Evolutionary conservation across 768 basidiomycete species (phyloP), one percentile per base, ranked within the genome.

Genomic region (Daedaleopsis sinensis): DNA sequence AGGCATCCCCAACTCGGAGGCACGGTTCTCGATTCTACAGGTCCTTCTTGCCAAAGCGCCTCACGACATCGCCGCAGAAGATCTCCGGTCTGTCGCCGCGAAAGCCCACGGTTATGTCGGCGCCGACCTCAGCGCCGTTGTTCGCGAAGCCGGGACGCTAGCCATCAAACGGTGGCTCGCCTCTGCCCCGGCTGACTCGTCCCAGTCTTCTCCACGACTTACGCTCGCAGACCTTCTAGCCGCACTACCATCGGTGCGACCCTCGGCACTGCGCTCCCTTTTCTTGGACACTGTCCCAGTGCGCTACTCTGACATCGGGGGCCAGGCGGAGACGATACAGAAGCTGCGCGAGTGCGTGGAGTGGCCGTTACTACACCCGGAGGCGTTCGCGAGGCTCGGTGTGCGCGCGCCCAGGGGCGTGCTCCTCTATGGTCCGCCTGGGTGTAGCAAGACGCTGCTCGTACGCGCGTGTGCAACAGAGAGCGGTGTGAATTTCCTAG

Each of bases 81-180:
- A 91, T 11, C 83, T 99, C 2, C 76, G 80, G 24, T 65, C 80
- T 2, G 75, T 98, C 18, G 90, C 96, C 0, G 80, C 84, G 12
- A 84, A 84, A 36, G 94, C 95, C 12, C 94, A 99, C 65, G 97
- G 97, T 0, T 98, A 96, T 72, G 97, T 99, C 49, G 97, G 96
- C 8, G 97, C 97, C 6, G 97, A 99, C 74, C 81, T 99, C 47
- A 88, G 89, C 36, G 93, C 95, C 0, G 87, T 98, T 56, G 86
- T 98, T 23, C 90, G 96, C 36, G 93, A 96, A 74, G 95, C 95
- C 10, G 96, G 96, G 3, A 95, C 94, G 3, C 74, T 86, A 21
- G 91, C 95, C 3, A 96, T 99, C 72, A 96, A 96, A 68, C 87
- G 90, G 18, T 91, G 86, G 86, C 75, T 90, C 27, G 76, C 77